Evolutionary conservation across 495 filamentous ascomycete genomes (phyloP).

Genomic region (Daldinia concentrica): DNA sequence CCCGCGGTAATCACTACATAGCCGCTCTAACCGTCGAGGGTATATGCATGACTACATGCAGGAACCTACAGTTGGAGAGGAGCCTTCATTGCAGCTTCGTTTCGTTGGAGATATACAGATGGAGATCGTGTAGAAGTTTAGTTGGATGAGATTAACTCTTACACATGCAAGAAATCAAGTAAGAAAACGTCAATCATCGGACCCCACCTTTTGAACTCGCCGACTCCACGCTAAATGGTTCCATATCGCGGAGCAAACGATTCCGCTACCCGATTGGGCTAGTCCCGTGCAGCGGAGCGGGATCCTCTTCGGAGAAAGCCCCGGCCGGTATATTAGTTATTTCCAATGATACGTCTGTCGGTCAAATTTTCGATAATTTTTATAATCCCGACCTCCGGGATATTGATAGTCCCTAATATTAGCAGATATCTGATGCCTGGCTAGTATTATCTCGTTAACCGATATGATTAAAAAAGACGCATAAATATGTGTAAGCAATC

Average conservation of each 20-base stretch:
- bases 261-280: slow-evolving; percentile 51
- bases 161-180: neutral
- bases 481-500: neutral
- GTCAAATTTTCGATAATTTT: neutral
- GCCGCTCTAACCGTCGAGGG: slow-evolving; percentile 2
- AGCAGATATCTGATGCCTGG: neutral
- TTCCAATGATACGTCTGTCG: neutral
- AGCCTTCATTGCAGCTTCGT: neutral
- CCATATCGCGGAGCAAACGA: slow-evolving; percentile 45
- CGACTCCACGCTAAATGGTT: slow-evolving; percentile 28
- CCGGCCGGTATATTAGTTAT: slow-evolving; percentile 11
- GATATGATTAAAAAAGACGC: neutral
- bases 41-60: slow-evolving; percentile 28
- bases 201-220: slow-evolving; percentile 12
- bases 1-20: slow-evolving; percentile 24
- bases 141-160: slow-evolving; percentile 1
- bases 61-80: slow-evolving; percentile 15
- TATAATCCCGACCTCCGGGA: neutral
- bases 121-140: slow-evolving; percentile 8
- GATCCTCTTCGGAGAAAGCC: slow-evolving; percentile 24
- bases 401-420: neutral
- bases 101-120: slow-evolving; percentile 7
- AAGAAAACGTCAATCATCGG: neutral
- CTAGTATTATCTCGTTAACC: neutral
- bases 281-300: slow-evolving; percentile 29